Conservation (phyloP, 257 asterid species). For the Solanum habrochaites region DNA sequence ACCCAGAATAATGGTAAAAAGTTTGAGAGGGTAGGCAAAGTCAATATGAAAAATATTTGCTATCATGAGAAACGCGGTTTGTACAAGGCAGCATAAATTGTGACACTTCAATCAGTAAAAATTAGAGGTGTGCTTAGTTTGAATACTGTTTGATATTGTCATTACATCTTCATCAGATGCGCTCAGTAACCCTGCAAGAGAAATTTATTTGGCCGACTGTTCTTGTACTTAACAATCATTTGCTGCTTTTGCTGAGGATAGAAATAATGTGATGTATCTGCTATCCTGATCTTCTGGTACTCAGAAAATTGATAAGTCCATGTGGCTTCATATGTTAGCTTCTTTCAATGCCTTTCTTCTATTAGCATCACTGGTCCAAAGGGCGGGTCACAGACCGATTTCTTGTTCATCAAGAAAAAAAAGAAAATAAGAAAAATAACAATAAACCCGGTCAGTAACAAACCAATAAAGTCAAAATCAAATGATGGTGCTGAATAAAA, state of each 20-base stretch:
- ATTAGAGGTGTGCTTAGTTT: background rate
- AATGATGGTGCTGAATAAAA: background rate
- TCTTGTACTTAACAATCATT: background rate
- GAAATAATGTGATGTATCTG: background rate
- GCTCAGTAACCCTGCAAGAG: background rate
- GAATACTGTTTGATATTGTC: background rate
- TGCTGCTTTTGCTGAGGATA: background rate
- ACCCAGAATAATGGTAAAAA: background rate
- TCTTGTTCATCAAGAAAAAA: no score
- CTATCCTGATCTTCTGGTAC: background rate
- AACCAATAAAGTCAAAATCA: background rate
- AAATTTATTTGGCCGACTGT: background rate
- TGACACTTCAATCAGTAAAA: background rate
- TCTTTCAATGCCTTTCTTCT: background rate
- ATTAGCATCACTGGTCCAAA: background rate
- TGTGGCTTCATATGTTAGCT: background rate
- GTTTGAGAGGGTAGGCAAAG: background rate
- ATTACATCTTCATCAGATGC: background rate
- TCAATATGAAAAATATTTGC: background rate
- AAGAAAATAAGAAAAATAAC: no score
- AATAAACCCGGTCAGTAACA: background rate
- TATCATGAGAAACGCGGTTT: background rate
- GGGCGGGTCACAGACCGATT: no score
- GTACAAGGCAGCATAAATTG: background rate
- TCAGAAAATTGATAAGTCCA: background rate